Percentiles rank a stretch among this genome's conserved stretches.
phyloP scores from a whole-genome alignment of 2,329 filamentous ascomycete species.

The Trichophyton rubrum region DNA sequence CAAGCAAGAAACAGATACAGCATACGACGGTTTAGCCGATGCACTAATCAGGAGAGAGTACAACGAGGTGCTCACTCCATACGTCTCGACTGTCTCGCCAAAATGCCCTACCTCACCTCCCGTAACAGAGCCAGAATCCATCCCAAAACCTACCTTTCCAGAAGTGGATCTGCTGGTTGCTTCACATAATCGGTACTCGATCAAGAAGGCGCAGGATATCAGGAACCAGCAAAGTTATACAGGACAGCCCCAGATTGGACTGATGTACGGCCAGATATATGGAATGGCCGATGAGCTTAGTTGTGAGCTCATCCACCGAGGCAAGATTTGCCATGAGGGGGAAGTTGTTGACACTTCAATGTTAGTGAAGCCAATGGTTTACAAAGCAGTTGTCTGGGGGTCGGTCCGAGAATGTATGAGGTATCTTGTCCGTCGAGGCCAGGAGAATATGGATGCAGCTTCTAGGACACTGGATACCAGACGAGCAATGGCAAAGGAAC shows the following conservation, averaged over 20 bases:
- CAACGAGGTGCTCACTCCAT: conserved; percentile 36
- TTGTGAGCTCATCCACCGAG: conserved; percentile 33
- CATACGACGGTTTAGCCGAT: conserved; percentile 59
- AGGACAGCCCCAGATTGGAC: conserved; percentile 32
- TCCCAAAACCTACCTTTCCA: conserved; percentile 37
- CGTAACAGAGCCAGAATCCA: not conserved
- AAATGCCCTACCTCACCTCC: conserved; percentile 20
- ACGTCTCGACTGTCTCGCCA: conserved; percentile 12
- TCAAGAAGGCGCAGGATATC: conserved; percentile 41
- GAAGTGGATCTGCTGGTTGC: conserved; percentile 56
- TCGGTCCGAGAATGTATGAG: conserved; percentile 62
- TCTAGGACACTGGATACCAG: conserved; percentile 40
- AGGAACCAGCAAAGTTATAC: conserved; percentile 33
- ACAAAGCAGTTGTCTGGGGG: conserved; percentile 46
- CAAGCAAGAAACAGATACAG: conserved; percentile 55
- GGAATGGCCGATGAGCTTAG: conserved; percentile 50
- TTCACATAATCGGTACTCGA: conserved; percentile 65
- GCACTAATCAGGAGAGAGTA: conserved; percentile 53
- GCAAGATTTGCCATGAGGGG: conserved; percentile 7
- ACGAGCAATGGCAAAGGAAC: conserved; percentile 39
- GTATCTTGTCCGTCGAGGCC: conserved; percentile 47
- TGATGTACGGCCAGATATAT: conserved; percentile 44
- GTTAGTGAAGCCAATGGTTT: conserved; percentile 34
- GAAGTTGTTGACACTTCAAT: conserved; percentile 16
- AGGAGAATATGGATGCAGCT: conserved; percentile 47